These are phyloP conservation scores for Arabidopsis thaliana DNA, from an alignment of 345 rosid species.

Conservation along the genomic window DNA sequence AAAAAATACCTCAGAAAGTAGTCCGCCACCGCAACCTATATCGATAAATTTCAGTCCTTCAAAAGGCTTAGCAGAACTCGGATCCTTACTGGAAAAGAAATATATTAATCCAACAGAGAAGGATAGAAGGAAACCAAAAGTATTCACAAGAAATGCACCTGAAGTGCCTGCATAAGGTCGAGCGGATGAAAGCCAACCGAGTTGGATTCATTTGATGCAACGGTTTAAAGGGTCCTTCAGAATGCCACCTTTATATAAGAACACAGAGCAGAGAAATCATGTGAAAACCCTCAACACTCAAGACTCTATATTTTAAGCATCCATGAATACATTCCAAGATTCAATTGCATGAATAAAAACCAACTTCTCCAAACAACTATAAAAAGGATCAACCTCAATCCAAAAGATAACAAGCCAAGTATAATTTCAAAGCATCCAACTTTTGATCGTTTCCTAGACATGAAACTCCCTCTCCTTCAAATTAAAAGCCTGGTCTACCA, in stretches of 20 bases:
- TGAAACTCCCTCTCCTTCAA: background rate
- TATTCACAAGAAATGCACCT: constrained; percentile 45
- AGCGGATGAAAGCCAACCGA: constrained; percentile 86
- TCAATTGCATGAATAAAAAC: constrained; percentile 6
- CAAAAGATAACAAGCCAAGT: background rate
- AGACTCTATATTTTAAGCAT: background rate
- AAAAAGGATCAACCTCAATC: constrained; percentile 1
- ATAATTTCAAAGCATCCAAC: background rate
- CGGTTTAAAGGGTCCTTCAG: constrained; percentile 88
- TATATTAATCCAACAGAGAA: constrained; percentile 3
- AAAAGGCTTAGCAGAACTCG: constrained; percentile 70
- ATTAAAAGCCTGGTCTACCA: background rate
- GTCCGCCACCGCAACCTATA: constrained; percentile 96
- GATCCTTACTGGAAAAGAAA: constrained; percentile 69
- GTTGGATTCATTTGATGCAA: constrained; percentile 87
- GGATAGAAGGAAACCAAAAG: background rate
- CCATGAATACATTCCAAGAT: constrained; percentile 9
- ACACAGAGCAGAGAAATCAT: background rate
- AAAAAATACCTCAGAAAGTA: constrained; percentile 81
- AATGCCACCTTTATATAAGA: constrained; percentile 76
- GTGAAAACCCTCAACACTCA: background rate
- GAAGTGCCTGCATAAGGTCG: constrained; percentile 90
- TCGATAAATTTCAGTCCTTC: constrained; percentile 80
- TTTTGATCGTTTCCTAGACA: constrained; percentile 12
- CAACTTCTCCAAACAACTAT: background rate